Base-by-base conservation (phyloP, 139 green algal species). In the Marvania coccoides region DNA sequence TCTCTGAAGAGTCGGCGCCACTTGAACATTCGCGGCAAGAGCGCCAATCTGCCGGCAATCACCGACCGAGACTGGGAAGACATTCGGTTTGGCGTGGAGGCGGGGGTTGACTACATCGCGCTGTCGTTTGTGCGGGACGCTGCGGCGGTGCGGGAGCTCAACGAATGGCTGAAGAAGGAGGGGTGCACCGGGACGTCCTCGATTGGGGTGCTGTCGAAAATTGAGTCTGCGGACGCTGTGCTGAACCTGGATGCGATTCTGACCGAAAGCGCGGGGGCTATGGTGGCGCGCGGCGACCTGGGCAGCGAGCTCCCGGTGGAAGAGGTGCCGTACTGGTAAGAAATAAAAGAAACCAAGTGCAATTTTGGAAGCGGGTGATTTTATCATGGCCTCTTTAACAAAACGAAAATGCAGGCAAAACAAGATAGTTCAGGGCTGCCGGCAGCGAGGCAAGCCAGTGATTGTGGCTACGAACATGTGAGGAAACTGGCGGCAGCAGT, bases 401-500 rank as follows among this genome's bases (percentile, higher is more conserved):
- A n/a, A n/a, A n/a, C n/a, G n/a, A n/a, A n/a, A n/a, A n/a, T 91
- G 76, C 67, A 90, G 81, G 81, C 86, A 93, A 68, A 77, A 37
- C 53, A 63, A 77, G 9, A 93, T 93, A 26, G 77, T 93, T 30
- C 70, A 81, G 63, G 80, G 81, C 1, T 89, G 83, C 77, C 68
- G 83, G 29, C 73, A 72, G 76, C 69, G 86, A 0, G 85, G 83
- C 45, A 91, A 91, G 74, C 83, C 83, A 6, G 78, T 87, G 15
- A 91, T 91, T 58, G 85, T 91, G 47, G 85, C 85, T 34, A 91
- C 85, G 51, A 91, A 91, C 76, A 91, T 91, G 83, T 51, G 42
- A 28, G 42, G 19, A 51, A 28, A 51, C 19, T 51, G 19, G 19
- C 19, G 19, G 19, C 42, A 51, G 19, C 19, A 51, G 19, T 51